These are phyloP conservation scores for Phialophora verrucosa DNA, from an alignment of 2,329 filamentous ascomycete genomes.

Conservation along the genomic window DNA sequence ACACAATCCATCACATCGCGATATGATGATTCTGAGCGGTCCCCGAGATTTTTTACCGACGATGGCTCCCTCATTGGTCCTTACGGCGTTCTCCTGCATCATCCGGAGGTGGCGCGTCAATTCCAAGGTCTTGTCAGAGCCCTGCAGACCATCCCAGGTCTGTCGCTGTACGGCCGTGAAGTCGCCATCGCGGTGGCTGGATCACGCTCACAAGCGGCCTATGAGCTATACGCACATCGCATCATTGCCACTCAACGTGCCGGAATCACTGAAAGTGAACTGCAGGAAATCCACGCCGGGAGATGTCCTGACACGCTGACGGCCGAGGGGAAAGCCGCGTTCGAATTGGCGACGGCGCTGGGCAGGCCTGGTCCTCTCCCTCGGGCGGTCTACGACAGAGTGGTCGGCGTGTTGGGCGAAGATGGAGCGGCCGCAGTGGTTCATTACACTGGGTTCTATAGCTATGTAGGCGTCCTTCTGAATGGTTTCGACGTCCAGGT, in stretches of 20 bases:
- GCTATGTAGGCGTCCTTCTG: conserved; percentile 14
- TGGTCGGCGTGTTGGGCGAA: conserved; percentile 13
- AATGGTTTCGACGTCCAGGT: conserved; percentile 8
- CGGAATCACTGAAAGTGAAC: conserved; percentile 15
- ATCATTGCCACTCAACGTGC: conserved; percentile 14
- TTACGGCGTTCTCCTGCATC: conserved; percentile 17
- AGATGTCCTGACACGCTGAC: conserved; percentile 19
- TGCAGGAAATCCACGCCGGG: conserved; percentile 17
- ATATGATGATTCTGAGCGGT: conserved; percentile 3
- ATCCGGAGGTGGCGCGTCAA: conserved; percentile 9
- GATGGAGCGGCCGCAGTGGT: conserved; percentile 18
- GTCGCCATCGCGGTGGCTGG: conserved; percentile 21
- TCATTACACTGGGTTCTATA: conserved; percentile 23
- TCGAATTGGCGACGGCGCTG: conserved; percentile 15
- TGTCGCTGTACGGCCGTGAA: conserved; percentile 16
- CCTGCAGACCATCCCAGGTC: conserved; percentile 12
- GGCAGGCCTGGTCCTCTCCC: conserved; percentile 13
- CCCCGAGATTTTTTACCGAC: conserved; percentile 6
- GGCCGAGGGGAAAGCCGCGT: conserved; percentile 16
- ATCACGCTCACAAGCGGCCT: conserved; percentile 14
- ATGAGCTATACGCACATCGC: conserved; percentile 18
- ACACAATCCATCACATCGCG: conserved; percentile 4
- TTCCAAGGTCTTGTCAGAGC: conserved; percentile 3
- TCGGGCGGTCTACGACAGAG: conserved; percentile 11
- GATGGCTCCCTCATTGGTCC: conserved; percentile 15